These are phyloP conservation scores for Kondoa malvinella DNA, from an alignment of 768 basidiomycete species.

Conservation along the genomic window DNA sequence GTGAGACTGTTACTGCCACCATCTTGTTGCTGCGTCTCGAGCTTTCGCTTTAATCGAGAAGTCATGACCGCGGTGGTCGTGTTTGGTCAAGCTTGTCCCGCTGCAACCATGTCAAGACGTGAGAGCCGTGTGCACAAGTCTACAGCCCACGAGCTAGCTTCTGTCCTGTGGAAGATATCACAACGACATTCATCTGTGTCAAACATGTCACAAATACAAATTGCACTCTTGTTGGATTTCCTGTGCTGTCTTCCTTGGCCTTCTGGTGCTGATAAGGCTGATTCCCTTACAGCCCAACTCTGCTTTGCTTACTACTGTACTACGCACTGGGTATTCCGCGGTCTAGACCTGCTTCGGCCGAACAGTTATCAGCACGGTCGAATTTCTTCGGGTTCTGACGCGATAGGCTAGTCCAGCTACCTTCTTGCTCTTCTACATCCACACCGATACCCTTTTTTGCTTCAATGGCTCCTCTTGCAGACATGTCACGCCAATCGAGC, in stretches of 20 bases:
- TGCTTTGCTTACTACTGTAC: neutral
- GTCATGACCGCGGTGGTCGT: conserved; percentile 16
- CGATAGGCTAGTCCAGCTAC: neutral
- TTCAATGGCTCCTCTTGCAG: neutral
- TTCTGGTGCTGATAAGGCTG: neutral
- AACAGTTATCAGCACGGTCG: neutral
- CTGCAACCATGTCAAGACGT: too few species aligned
- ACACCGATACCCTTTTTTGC: neutral
- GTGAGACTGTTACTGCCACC: conserved; percentile 51
- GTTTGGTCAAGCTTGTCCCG: too few species aligned
- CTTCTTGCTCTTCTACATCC: neutral
- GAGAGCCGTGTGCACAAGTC: too few species aligned
- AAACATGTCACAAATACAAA: neutral
- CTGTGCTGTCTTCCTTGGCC: neutral
- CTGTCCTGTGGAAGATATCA: neutral
- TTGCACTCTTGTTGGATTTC: neutral
- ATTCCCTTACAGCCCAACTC: neutral
- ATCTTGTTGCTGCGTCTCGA: conserved; percentile 47
- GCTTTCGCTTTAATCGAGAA: conserved; percentile 58
- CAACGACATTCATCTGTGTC: neutral
- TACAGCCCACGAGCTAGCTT: neutral
- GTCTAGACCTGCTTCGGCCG: neutral
- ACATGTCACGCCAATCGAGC: neutral
- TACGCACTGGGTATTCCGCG: neutral
- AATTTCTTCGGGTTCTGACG: neutral